Percentiles rank a stretch among this genome's conserved stretches.
Conservation (phyloP, 2,329 filamentous ascomycete species). For the Talaromyces albobiverticillius region DNA sequence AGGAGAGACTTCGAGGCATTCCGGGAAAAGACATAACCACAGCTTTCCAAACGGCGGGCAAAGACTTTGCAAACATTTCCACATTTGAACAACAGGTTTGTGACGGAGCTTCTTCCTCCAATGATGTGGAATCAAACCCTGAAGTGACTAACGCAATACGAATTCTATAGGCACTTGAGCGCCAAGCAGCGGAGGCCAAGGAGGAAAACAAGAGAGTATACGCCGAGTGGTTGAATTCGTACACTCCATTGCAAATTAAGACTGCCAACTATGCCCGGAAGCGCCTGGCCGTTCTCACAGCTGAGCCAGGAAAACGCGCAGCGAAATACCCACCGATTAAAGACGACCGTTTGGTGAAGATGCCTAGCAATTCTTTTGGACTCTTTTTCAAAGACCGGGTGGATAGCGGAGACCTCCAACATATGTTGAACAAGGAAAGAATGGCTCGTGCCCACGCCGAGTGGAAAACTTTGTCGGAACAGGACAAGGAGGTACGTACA, state of each 20-base stretch:
- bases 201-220: conserved; percentile 45
- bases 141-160: not conserved
- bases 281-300: conserved; percentile 25
- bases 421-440: conserved; percentile 41
- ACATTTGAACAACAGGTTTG: conserved; percentile 18
- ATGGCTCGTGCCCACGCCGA: conserved; percentile 17
- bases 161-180: conserved; percentile 47
- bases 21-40: conserved; percentile 14
- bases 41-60: conserved; percentile 19
- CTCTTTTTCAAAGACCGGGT: conserved; percentile 47
- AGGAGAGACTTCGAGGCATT: conserved; percentile 20
- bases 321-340: conserved; percentile 31
- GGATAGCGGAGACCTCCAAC: conserved; percentile 50
- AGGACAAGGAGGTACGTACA: conserved; percentile 37
- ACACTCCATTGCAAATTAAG: conserved; percentile 57
- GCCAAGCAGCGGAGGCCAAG: conserved; percentile 49
- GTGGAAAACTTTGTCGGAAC: conserved; percentile 27
- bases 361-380: conserved; percentile 35
- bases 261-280: conserved; percentile 58
- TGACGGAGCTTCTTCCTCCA: not conserved
- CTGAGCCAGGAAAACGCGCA: conserved; percentile 16
- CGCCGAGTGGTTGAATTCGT: conserved; percentile 53
- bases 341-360: conserved; percentile 56
- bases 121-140: not conserved
- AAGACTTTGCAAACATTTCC: conserved; percentile 16